phyloP scores from a whole-genome alignment of 371 early-diverging fungal species.

The Mucor saturninus region DNA sequence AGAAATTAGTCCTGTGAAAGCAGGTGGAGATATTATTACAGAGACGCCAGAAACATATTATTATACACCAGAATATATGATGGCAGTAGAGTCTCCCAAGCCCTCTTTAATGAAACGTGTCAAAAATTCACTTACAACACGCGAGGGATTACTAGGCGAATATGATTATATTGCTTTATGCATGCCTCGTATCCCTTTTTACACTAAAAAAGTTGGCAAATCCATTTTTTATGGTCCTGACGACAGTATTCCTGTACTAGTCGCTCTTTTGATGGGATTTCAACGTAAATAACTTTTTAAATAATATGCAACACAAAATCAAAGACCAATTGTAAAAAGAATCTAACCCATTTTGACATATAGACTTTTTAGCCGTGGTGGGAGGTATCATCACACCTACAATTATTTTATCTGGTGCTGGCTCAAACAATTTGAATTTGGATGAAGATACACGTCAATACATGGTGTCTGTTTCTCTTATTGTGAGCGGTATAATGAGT shows the following conservation, averaged over 20 bases:
- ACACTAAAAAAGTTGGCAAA: conserved; percentile 18
- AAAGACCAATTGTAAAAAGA: conserved; percentile 22
- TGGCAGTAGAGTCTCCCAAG: neutral
- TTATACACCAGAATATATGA: neutral
- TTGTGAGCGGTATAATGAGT: conserved; percentile 47
- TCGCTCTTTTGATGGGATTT: conserved; percentile 22
- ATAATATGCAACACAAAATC: neutral
- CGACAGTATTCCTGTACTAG: conserved; percentile 26
- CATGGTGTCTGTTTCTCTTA: conserved; percentile 57
- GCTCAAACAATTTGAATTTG: conserved; percentile 51
- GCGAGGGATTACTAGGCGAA: neutral
- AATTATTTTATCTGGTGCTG: conserved; percentile 52
- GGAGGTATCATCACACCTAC: conserved; percentile 59
- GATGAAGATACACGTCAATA: conserved; percentile 50
- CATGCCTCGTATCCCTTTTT: conserved; percentile 26
- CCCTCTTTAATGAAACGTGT: no score
- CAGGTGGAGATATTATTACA: no score
- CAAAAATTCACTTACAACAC: no score
- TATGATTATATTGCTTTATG: conserved; percentile 29
- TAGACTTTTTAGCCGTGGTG: conserved; percentile 55
- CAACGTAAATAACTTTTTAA: conserved; percentile 21
- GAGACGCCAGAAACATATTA: no score
- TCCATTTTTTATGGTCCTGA: conserved; percentile 28
- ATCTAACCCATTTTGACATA: conserved; percentile 36
- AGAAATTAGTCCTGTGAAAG: no score